These are phyloP conservation scores for Boletus sp. DNA, from an alignment of 768 basidiomycete genomes.

Conservation along the genomic window DNA sequence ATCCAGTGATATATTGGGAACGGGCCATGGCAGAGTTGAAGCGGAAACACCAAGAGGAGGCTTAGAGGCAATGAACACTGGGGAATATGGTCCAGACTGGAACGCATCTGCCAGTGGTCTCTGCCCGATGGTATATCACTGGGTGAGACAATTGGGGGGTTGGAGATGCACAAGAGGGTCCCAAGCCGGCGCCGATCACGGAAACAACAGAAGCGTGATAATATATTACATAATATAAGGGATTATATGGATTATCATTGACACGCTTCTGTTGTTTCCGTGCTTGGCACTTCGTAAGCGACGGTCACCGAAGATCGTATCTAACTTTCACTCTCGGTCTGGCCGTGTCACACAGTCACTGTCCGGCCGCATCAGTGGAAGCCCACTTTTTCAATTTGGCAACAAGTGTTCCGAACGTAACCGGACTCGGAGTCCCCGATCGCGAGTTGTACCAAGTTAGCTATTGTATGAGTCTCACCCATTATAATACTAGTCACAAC, in stretches of 20 bases:
- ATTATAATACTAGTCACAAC: too few relatives aligned
- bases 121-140: slow-evolving; percentile 45
- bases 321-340: background rate
- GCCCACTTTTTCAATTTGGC: background rate
- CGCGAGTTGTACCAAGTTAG: background rate
- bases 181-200: too few relatives aligned
- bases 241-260: too few relatives aligned
- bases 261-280: too few relatives aligned
- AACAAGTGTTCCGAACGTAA: background rate
- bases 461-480: too few relatives aligned
- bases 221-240: too few relatives aligned
- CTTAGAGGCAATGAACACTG: slow-evolving; percentile 8
- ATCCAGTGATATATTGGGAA: too few relatives aligned
- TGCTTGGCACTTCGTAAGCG: slow-evolving; percentile 40
- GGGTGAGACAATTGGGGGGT: slow-evolving; percentile 41
- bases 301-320: slow-evolving; percentile 20
- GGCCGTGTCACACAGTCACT: background rate
- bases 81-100: slow-evolving; percentile 39
- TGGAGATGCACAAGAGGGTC: slow-evolving; percentile 49
- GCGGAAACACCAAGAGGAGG: slow-evolving; percentile 40
- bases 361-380: background rate
- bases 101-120: slow-evolving; percentile 49
- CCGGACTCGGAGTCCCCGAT: too few relatives aligned
- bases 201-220: too few relatives aligned
- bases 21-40: slow-evolving; percentile 28